phyloP scores from a whole-genome alignment of 164 flowering plant species.

The Dillenia suffruticosa region DNA sequence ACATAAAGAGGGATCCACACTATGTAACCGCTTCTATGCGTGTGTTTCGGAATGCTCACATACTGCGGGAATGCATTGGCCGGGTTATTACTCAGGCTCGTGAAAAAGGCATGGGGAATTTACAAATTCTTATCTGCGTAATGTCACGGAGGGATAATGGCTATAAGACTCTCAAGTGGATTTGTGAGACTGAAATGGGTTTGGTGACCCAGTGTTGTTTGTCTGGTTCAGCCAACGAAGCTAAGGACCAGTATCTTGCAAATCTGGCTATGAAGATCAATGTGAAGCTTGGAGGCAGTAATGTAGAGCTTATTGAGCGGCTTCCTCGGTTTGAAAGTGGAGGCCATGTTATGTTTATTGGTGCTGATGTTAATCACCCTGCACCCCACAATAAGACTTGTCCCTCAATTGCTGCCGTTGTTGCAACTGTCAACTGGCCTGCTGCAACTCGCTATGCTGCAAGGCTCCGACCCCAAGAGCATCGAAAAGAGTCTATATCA shows the following conservation, averaged over 20 bases:
- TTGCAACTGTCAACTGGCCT: constrained; percentile 79
- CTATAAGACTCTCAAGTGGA: constrained; percentile 65
- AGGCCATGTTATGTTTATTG: constrained; percentile 62
- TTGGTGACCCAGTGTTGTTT: constrained; percentile 71
- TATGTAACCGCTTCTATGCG: constrained; percentile 22
- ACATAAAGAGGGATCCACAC: constrained; percentile 30
- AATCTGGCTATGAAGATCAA: constrained; percentile 80
- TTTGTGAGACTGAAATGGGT: constrained; percentile 67
- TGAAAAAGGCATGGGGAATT: constrained; percentile 1
- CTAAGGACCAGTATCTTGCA: constrained; percentile 52
- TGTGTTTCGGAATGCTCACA: constrained; percentile 16
- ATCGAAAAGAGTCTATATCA: constrained; percentile 43
- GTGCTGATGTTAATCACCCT: constrained; percentile 93
- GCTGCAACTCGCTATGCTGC: constrained; percentile 72
- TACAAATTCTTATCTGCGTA: constrained; percentile 60
- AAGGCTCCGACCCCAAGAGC: constrained; percentile 44
- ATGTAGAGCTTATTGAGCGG: constrained; percentile 43
- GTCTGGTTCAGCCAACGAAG: constrained; percentile 28
- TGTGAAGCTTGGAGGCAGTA: constrained; percentile 86
- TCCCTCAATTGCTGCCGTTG: constrained; percentile 82
- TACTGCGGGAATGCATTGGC: constrained; percentile 30
- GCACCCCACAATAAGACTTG: constrained; percentile 26
- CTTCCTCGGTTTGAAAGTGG: constrained; percentile 38
- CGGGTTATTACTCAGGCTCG: constrained; percentile 2
- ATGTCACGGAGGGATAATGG: constrained; percentile 54